phyloP scores from a whole-genome alignment of 495 filamentous ascomycete genomes.

The Lasiosphaeriaceae sp. region DNA sequence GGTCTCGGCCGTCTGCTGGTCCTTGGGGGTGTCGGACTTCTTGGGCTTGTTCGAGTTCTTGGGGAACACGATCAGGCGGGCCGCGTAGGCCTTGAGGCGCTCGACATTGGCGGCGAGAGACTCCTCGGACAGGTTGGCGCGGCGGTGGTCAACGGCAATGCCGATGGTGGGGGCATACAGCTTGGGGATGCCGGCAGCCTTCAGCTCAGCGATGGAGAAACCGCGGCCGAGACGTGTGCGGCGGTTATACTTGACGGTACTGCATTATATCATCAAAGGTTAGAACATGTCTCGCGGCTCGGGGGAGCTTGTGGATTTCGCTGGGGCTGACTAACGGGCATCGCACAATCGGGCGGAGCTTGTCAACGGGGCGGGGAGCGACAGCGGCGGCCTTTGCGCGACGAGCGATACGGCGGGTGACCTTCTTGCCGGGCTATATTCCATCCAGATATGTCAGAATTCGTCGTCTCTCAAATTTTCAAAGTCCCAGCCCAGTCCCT shows the following conservation, averaged over 20 bases:
- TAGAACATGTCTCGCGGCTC: neutral
- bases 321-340: conserved; percentile 57
- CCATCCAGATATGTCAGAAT: conserved; percentile 34
- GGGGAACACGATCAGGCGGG: conserved; percentile 94
- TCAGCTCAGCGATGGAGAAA: conserved; percentile 94
- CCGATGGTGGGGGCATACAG: conserved; percentile 92
- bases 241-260: conserved; percentile 90
- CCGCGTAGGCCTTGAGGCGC: conserved; percentile 93
- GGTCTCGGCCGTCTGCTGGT: conserved; percentile 72
- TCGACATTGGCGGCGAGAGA: conserved; percentile 88
- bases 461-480: neutral
- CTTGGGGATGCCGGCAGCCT: conserved; percentile 96
- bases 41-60: conserved; percentile 89
- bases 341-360: conserved; percentile 89
- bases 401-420: conserved; percentile 82
- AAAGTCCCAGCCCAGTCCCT: conserved; percentile 2
- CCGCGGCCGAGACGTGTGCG: conserved; percentile 93
- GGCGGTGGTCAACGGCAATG: conserved; percentile 94
- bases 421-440: conserved; percentile 88
- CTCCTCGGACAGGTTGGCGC: conserved; percentile 93
- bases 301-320: neutral
- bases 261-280: conserved; percentile 29
- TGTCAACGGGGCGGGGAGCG: conserved; percentile 95
- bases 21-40: conserved; percentile 85
- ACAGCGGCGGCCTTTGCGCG: conserved; percentile 86